Base-by-base conservation (phyloP, 257 asterid species). In the Nicotiana attenuata region DNA sequence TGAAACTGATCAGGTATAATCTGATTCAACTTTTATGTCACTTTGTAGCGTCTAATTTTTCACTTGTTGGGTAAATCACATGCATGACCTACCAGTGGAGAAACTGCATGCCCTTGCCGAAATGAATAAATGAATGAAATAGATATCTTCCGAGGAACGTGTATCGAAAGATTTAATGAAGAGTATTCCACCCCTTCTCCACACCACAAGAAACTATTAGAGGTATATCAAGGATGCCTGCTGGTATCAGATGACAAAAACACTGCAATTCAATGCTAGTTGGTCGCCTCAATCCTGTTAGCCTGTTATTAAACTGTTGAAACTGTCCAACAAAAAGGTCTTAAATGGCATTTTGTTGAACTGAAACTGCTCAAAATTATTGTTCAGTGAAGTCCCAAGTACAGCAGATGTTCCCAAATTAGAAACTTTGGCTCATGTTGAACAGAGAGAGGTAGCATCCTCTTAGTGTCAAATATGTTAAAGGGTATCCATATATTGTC, bases 1-100 rank as follows among this genome's bases (percentile, higher is more conserved):
- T 87, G 99, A 92, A 85, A 87, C 81, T 50, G 99, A 96, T 85
- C 99, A 96, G 98, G 99, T 96, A 88, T 47, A 16, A 33, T 35
- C 20, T 50, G 63, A 22, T 22, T 20, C 67, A 24, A 35, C 56
- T 47, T 69, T 60, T 82, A 57, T 45, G 20, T 22, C 29, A 56
- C 64, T 47, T 45, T 8, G 61, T 20, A 13, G 64, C 10, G 26
- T 55, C 53, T 53, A 0, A 47, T 19, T 38, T 29, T 67, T 81
- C 61, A 11, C 66, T 29, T 60, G 22, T 78, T 57, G 19, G 31
- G 47, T 65, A 11, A 60, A 22, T 11, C 38, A 20, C 22, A 15
- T 52, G 19, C 29, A 60, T 60, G 63, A 14, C 22, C 20, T 77
- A 28, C 63, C 24, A 22, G 3, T 19, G 45, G 16, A 24, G 19